Evolutionary conservation across 169 alveolate genomes (phyloP).

Genomic region (Plasmodium gaboni): DNA sequence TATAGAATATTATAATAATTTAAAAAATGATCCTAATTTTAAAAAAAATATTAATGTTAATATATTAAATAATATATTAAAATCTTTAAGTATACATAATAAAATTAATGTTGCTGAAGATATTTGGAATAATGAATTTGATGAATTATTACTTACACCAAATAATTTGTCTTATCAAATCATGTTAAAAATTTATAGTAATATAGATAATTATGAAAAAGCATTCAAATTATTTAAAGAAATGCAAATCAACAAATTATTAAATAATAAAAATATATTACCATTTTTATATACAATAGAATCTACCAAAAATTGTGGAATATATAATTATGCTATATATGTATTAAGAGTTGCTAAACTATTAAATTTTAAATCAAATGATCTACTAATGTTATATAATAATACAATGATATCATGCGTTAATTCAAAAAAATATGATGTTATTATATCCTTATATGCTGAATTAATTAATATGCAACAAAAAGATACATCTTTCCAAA

Average conservation of each 20-base stretch:
- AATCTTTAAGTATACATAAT: conserved; percentile 40
- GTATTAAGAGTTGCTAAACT: conserved; percentile 66
- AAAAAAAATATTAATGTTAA: conserved; percentile 63
- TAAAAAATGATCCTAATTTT: conserved; percentile 68
- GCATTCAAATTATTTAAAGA: conserved; percentile 72
- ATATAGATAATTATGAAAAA: conserved; percentile 60
- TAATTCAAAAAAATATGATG: conserved; percentile 58
- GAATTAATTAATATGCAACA: conserved; percentile 59
- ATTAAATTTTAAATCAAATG: conserved; percentile 1
- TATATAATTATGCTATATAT: conserved; percentile 61
- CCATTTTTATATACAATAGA: conserved; percentile 64
- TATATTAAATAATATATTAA: conserved; percentile 56
- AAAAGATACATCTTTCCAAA: conserved; percentile 28
- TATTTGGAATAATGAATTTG: conserved; percentile 74
- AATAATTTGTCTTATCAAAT: conserved; percentile 42
- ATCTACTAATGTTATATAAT: conserved; percentile 51
- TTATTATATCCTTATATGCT: conserved; percentile 62
- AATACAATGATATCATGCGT: conserved; percentile 54
- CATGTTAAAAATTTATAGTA: conserved; percentile 35
- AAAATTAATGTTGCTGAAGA: conserved; percentile 61
- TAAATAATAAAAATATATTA: conserved; percentile 37
- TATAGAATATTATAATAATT: conserved; percentile 40
- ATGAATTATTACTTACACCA: conserved; percentile 46
- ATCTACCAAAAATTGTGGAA: conserved; percentile 71
- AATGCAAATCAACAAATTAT: conserved; percentile 68